Evolutionary conservation across 768 basidiomycete genomes (phyloP).

Genomic region (Tulasnella sp.): DNA sequence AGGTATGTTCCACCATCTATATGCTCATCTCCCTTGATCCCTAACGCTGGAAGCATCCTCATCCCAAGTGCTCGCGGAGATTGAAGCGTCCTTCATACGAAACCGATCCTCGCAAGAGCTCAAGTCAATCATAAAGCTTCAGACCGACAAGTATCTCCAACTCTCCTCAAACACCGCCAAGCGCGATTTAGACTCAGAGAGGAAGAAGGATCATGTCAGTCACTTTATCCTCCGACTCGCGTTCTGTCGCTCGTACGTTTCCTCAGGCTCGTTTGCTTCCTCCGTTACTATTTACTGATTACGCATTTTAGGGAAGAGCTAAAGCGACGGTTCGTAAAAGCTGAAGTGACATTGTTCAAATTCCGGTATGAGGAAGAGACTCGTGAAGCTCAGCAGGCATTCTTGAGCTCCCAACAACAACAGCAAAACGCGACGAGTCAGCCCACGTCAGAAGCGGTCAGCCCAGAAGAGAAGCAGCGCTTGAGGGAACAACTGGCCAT

Average conservation of each 20-base stretch:
- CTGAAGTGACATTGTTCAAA: constrained; percentile 75
- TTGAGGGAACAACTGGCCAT: constrained; percentile 41
- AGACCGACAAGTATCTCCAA: constrained; percentile 68
- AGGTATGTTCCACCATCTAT: constrained; percentile 18
- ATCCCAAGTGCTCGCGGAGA: constrained; percentile 61
- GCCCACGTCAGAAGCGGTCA: constrained; percentile 34
- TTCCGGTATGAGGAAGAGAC: constrained; percentile 66
- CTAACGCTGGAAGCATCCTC: constrained; percentile 14
- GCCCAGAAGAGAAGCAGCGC: constrained; percentile 41
- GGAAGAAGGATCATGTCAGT: constrained; percentile 75
- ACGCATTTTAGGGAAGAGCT: constrained; percentile 64
- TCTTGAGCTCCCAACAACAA: constrained; percentile 38
- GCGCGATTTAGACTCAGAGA: constrained; percentile 45
- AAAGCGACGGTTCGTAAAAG: constrained; percentile 75
- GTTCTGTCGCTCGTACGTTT: constrained; percentile 90
- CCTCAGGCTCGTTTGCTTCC: neutral
- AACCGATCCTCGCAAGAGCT: constrained; percentile 76
- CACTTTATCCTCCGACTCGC: constrained; percentile 92
- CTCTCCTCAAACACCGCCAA: constrained; percentile 46
- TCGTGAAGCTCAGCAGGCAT: constrained; percentile 45
- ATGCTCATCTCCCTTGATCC: constrained; percentile 23
- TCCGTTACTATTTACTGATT: neutral
- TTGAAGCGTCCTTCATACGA: constrained; percentile 78
- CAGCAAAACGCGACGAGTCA: neutral
- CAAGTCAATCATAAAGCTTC: constrained; percentile 45